Conservation (phyloP, 495 filamentous ascomycete genomes). For the Bombardia bombarda region DNA sequence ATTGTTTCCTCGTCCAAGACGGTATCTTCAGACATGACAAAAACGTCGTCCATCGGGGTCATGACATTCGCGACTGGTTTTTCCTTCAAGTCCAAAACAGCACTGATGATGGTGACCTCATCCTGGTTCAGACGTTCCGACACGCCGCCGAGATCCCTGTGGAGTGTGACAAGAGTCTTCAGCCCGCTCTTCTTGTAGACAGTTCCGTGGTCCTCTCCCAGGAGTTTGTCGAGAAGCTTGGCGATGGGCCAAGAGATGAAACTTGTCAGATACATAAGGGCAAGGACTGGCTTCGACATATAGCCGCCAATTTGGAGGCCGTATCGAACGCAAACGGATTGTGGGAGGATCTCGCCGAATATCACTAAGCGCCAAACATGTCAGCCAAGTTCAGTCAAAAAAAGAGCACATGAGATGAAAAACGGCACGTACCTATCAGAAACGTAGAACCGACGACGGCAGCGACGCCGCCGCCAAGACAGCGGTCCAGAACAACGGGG, state of each 20-base stretch:
- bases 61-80: conserved; percentile 92
- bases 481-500: conserved; percentile 89
- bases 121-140: conserved; percentile 91
- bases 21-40: conserved; percentile 87
- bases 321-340: conserved; percentile 94
- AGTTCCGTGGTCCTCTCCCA: conserved; percentile 88
- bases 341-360: conserved; percentile 92
- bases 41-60: conserved; percentile 97
- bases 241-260: conserved; percentile 85
- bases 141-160: conserved; percentile 79
- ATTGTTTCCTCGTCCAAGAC: conserved; percentile 87
- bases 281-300: conserved; percentile 82
- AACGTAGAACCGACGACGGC: conserved; percentile 88
- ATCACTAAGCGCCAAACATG: conserved; percentile 56
- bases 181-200: conserved; percentile 93
- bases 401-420: neutral
- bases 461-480: conserved; percentile 88
- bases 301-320: conserved; percentile 93
- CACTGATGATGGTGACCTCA: conserved; percentile 97
- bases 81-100: conserved; percentile 91
- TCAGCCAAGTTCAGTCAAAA: neutral
- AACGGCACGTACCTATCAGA: conserved; percentile 66
- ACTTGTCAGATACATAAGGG: conserved; percentile 84
- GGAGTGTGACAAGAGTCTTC: conserved; percentile 72
- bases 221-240: conserved; percentile 77